A percentile compares a stretch with the other conserved stretches of the same genome.
These are phyloP conservation scores for Pisolithus tinctorius DNA, from an alignment of 768 basidiomycete species.

Conservation along the genomic window DNA sequence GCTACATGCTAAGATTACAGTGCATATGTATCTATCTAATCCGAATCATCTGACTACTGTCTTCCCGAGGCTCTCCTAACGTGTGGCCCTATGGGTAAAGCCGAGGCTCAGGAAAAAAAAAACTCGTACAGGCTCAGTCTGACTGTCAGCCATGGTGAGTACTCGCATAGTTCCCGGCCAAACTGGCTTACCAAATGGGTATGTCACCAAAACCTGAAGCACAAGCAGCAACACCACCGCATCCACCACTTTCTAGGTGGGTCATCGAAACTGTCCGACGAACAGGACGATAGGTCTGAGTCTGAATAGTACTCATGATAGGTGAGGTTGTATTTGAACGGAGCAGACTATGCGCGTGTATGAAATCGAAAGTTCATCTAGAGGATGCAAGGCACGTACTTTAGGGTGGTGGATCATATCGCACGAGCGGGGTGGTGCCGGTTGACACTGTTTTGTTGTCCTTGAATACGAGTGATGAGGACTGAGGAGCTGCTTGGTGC, in stretches of 20 bases:
- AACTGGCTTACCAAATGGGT: neutral
- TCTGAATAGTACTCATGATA: conserved; percentile 18
- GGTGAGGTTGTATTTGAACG: conserved; percentile 3
- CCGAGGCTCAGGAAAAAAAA: neutral
- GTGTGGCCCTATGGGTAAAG: neutral
- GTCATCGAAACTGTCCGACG: conserved; percentile 20
- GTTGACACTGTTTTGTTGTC: neutral
- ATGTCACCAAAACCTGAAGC: conserved; percentile 20
- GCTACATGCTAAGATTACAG: neutral
- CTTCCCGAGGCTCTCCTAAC: no score
- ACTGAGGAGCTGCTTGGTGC: neutral
- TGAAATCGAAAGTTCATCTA: neutral
- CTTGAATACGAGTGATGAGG: neutral
- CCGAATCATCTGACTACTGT: neutral
- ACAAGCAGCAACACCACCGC: conserved; percentile 10
- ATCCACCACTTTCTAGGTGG: conserved; percentile 16
- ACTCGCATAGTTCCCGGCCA: neutral
- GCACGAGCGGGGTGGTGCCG: neutral
- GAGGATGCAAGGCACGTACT: neutral
- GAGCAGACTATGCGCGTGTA: conserved; percentile 3
- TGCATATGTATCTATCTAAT: neutral
- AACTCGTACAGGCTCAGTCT: neutral
- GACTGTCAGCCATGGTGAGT: neutral
- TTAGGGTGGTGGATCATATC: neutral
- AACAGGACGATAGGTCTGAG: conserved; percentile 19